These are phyloP conservation scores for Yamadazyma blattariae DNA, from an alignment of 1,139 yeast species.

Conservation along the genomic window DNA sequence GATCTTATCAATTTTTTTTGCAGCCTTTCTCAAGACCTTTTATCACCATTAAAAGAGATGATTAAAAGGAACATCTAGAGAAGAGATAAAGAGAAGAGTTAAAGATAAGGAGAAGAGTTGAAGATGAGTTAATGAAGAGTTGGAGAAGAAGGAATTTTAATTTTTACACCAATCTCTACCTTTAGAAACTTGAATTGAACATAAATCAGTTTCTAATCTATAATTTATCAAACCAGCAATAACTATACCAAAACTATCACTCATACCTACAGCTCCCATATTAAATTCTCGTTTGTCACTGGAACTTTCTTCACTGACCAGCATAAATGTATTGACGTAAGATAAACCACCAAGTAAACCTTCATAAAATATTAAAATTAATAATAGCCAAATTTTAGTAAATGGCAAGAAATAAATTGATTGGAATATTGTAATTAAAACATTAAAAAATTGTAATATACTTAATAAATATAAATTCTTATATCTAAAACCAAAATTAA, in stretches of 20 bases:
- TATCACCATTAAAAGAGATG: too few relatives aligned
- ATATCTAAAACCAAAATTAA: constrained; percentile 59
- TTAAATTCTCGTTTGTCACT: constrained; percentile 71
- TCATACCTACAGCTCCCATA: constrained; percentile 89
- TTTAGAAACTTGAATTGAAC: constrained; percentile 60
- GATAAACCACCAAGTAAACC: constrained; percentile 88
- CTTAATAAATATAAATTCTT: constrained; percentile 60
- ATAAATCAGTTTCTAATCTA: constrained; percentile 71
- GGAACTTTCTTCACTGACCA: constrained; percentile 64
- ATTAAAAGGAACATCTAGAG: too few relatives aligned
- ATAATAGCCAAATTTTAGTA: constrained; percentile 51
- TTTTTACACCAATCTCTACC: constrained; percentile 63
- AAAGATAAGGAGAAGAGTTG: too few relatives aligned
- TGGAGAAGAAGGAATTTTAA: too few relatives aligned
- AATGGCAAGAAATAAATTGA: constrained; percentile 63
- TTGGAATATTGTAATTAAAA: constrained; percentile 58
- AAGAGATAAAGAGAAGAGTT: too few relatives aligned
- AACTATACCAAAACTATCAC: constrained; percentile 87
- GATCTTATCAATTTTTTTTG: too few relatives aligned
- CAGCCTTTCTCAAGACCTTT: too few relatives aligned
- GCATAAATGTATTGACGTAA: constrained; percentile 83
- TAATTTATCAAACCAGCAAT: constrained; percentile 75
- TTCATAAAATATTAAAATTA: constrained; percentile 72
- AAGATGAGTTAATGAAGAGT: too few relatives aligned
- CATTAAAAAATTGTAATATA: constrained; percentile 64